Base-by-base conservation (phyloP, 352 stramenopile genomes). In the Globisporangium middletonii region DNA sequence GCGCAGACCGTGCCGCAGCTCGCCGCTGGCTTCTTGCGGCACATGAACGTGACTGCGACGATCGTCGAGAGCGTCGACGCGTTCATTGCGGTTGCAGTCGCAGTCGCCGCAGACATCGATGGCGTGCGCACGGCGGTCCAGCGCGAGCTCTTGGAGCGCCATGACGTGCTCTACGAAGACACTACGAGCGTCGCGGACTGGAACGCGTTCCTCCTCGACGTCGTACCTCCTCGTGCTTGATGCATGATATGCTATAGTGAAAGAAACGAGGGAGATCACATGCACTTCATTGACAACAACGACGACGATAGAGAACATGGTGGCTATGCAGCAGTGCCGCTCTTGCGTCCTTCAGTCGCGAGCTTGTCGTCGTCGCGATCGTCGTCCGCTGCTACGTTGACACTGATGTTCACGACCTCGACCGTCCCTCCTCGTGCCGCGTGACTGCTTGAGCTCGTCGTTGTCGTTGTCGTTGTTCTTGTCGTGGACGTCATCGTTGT, bases 1-100 rank as follows among this genome's bases (percentile, higher is more conserved):
- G 68, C 68, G 18, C 78, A 88, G 44, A 82, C 61, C 7, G 73
- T 86, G 7, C 62, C 80, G 26, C 69, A 85, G 33, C 74, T 88
- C 30, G 72, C 78, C 12, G 78, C 78, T 19, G 78, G 78, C 0
- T 88, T 88, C 50, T 63, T 84, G 12, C 75, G 78, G 1, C 75
- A 73, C 56, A 74, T 88, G 53, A 75, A 80, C 53, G 59, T 72
- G 11, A 72, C 71, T 4, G 62, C 75, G 9, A 77, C 65, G 43
- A 80, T 88, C 43, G 70, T 71, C 0, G 18, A 45, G 7, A 70
- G 62, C 8, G 30, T 82, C 1, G 65, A 75, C 16, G 68, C 77
- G 37, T 88, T 73, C 51, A 50, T 88, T 19, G 16, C 67, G 3
- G 44, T 68, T 9, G 64, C 78, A 0, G 44, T 85, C 15, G 48